Conservation (phyloP, 768 basidiomycete species). For the Russula dissimulans region DNA sequence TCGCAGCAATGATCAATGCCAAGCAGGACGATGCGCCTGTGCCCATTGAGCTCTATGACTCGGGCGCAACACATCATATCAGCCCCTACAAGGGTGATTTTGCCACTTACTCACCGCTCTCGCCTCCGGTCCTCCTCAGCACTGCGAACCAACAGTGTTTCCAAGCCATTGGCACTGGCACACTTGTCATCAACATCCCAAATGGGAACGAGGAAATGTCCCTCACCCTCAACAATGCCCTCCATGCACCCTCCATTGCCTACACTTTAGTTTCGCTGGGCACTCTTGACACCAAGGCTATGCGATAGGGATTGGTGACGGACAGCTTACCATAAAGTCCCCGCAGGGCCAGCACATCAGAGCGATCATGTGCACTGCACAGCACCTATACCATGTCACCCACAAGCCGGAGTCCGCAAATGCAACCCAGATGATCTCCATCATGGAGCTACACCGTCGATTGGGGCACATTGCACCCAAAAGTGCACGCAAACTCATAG, state of each 20-base stretch:
- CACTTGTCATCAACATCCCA: neutral
- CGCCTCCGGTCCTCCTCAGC: neutral
- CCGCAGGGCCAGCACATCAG: too few species aligned
- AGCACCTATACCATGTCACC: neutral
- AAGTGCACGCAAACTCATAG: conserved; percentile 21
- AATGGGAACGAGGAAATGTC: neutral
- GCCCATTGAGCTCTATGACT: neutral
- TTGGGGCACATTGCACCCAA: conserved; percentile 30
- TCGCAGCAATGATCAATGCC: too few species aligned
- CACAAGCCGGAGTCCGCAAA: neutral
- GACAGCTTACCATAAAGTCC: neutral
- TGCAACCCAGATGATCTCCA: conserved; percentile 1
- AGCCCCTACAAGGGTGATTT: neutral
- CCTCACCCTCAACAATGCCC: neutral
- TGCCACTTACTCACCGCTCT: neutral
- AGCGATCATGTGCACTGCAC: neutral
- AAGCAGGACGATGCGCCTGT: too few species aligned
- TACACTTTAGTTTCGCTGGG: neutral
- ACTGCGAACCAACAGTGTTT: neutral
- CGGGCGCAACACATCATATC: neutral
- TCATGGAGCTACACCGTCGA: conserved; percentile 23
- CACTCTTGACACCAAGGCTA: neutral
- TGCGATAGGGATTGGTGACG: neutral
- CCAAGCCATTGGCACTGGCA: neutral
- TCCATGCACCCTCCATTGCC: neutral